Percentiles rank a stretch among this genome's conserved stretches.
Evolutionary conservation across 2,329 filamentous ascomycete genomes (phyloP).

Genomic region (Calycina herbarum): DNA sequence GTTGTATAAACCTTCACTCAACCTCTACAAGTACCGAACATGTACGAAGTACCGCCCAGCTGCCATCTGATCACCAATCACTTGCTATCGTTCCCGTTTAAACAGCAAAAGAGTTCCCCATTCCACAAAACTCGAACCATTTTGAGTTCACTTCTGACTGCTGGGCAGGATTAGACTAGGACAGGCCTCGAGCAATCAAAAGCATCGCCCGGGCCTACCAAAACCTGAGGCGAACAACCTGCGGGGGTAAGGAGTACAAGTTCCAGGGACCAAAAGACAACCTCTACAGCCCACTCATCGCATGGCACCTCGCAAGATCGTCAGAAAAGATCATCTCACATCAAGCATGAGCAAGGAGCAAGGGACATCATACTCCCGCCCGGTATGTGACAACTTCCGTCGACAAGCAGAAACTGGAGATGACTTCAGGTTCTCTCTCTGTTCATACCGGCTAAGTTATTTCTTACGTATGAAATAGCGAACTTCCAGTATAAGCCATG

Average conservation of each 20-base stretch:
- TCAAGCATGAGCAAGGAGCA: not conserved
- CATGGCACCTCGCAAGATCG: conserved; percentile 1
- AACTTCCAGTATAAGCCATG: not conserved
- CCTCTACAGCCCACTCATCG: not conserved
- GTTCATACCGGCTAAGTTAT: not conserved
- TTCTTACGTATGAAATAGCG: not conserved
- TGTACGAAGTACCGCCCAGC: not conserved
- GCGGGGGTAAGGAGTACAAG: not conserved
- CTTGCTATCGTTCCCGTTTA: not conserved
- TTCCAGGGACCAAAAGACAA: not conserved
- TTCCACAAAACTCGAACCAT: not conserved
- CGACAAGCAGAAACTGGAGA: not conserved
- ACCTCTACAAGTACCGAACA: too few relatives aligned
- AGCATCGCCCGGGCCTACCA: not conserved
- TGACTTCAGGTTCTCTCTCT: not conserved
- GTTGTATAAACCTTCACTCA: not conserved
- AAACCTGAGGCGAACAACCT: not conserved
- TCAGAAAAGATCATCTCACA: conserved; percentile 3
- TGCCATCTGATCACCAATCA: not conserved
- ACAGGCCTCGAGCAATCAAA: not conserved
- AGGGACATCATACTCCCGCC: not conserved
- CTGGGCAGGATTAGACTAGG: not conserved
- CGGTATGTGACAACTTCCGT: not conserved
- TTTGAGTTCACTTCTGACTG: not conserved
- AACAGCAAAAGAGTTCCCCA: not conserved